Conservation (phyloP, 495 filamentous ascomycete species). For the Bacidia rubella region DNA sequence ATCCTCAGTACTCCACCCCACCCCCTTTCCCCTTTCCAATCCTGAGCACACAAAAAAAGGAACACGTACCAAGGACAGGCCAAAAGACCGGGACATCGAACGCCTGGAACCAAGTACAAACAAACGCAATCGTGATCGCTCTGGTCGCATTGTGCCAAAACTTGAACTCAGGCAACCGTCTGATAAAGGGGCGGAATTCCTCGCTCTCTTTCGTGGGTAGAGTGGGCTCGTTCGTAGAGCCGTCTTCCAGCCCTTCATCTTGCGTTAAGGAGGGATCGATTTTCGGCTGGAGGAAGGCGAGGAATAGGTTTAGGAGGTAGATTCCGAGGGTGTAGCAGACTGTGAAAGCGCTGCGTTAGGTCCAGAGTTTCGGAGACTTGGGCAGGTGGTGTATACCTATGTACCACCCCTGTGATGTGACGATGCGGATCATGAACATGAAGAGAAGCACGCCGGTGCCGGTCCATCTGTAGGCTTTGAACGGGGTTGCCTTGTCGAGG, state of each 20-base stretch:
- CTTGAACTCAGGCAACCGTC: constrained; percentile 95
- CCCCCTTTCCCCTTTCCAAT: no score
- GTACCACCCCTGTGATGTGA: constrained; percentile 94
- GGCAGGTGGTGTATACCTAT: constrained; percentile 51
- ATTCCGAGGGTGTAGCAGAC: constrained; percentile 97
- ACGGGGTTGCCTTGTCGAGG: constrained; percentile 84
- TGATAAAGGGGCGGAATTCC: constrained; percentile 94
- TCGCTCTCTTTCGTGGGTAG: constrained; percentile 91
- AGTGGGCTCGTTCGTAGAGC: constrained; percentile 45
- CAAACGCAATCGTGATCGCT: constrained; percentile 69
- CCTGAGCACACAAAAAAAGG: no score
- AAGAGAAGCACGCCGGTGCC: constrained; percentile 60
- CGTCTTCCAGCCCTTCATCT: constrained; percentile 93
- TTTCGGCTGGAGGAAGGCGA: constrained; percentile 95
- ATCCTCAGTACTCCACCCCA: no score
- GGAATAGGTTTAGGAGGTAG: constrained; percentile 98
- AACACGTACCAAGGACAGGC: constrained; percentile 45
- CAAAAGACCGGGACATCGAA: constrained; percentile 98
- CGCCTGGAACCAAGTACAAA: constrained; percentile 81
- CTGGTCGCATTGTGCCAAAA: constrained; percentile 95
- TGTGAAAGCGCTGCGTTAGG: constrained; percentile 22
- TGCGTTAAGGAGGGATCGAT: constrained; percentile 95
- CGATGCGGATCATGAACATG: constrained; percentile 75
- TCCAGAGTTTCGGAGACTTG: not conserved
- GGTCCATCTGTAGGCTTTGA: constrained; percentile 75